phyloP scores from a whole-genome alignment of 169 alveolate species.

The Plasmodium blacklocki region DNA sequence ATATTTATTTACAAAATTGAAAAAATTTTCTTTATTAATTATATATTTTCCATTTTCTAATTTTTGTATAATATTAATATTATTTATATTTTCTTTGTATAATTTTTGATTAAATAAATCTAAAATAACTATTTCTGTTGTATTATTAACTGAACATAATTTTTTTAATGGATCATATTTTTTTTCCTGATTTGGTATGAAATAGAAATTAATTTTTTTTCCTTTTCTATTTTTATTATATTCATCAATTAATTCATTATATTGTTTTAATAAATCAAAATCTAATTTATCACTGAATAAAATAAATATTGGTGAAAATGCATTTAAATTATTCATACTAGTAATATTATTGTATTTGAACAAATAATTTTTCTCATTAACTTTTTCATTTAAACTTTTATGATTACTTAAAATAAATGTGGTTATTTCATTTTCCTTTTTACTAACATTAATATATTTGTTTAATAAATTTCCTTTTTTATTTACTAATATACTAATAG shows the following conservation, averaged over 20 bases:
- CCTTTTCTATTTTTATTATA: conserved; percentile 73
- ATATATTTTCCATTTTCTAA: conserved; percentile 18
- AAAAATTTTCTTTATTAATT: conserved; percentile 47
- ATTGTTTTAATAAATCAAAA: conserved; percentile 39
- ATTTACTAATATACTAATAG: conserved; percentile 46
- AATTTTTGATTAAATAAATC: conserved; percentile 67
- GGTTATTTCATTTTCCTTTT: conserved; percentile 45
- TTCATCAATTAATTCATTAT: conserved; percentile 27
- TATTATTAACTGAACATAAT: conserved; percentile 32
- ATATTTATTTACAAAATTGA: conserved; percentile 45
- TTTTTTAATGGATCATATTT: conserved; percentile 63
- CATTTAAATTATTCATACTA: conserved; percentile 53
- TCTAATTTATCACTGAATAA: conserved; percentile 45
- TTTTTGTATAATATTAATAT: conserved; percentile 20
- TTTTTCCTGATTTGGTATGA: conserved; percentile 49
- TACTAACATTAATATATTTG: conserved; percentile 55
- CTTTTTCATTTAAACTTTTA: conserved; percentile 62
- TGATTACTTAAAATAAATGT: conserved; percentile 41
- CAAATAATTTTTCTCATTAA: conserved; percentile 57
- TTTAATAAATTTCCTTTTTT: conserved; percentile 65
- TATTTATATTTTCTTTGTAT: conserved; percentile 55
- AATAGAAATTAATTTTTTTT: conserved; percentile 62
- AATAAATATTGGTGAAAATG: conserved; percentile 53
- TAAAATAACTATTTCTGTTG: conserved; percentile 52
- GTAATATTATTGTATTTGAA: conserved; percentile 58